Base-by-base conservation (phyloP, 192 early-diverging fungal genomes). In the Coemansia sp. region DNA sequence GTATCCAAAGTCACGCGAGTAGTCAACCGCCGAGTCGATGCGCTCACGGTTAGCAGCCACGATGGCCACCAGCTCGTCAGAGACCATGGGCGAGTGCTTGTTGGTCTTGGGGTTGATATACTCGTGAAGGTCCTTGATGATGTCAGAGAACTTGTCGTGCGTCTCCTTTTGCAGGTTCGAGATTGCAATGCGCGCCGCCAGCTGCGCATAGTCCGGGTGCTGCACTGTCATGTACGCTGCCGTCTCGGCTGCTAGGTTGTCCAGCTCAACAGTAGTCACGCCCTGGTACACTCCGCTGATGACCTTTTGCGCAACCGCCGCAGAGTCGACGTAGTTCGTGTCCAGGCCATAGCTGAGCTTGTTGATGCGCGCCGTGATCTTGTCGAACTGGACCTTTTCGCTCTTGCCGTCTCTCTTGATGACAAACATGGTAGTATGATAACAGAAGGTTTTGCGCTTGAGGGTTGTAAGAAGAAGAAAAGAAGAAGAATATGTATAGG, bases 221-320 rank as follows among this genome's bases (percentile, higher is more conserved):
- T 89, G 92, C 38, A 93, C 95, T 0, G 91, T 93, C 86, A 91
- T 83, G 70, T 91, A 90, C 8, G 91, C 91, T 2, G 90, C 92
- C 6, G 95, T 98, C 75, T 98, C 96, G 61, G 96, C 94, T 15
- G 95, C 94, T 38, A 98, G 87, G 84, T 96, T 98, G 84, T 98
- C 96, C 45, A 98, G 86, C 78, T 97, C 95, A 20, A 95, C 89
- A 1, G 96, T 98, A 3, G 95, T 95, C 66, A 98, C 95, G 56
- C 96, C 96, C 77, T 96, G 92, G 85, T 97, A 98, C 69, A 98
- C 94, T 40, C 96, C 96, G 68, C 78, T 84, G 63, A 98, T 91
- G 59, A 96, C 94, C 91, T 98, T 98, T 71, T 96, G 93, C 20
- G 96, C 89, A 12, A 98, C 88, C 29, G 89, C 84, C 4, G 91